Percentiles rank a stretch among this genome's conserved stretches.
Conservation (phyloP, 1,139 yeast genomes). For the Suhomyces bribrorum region DNA sequence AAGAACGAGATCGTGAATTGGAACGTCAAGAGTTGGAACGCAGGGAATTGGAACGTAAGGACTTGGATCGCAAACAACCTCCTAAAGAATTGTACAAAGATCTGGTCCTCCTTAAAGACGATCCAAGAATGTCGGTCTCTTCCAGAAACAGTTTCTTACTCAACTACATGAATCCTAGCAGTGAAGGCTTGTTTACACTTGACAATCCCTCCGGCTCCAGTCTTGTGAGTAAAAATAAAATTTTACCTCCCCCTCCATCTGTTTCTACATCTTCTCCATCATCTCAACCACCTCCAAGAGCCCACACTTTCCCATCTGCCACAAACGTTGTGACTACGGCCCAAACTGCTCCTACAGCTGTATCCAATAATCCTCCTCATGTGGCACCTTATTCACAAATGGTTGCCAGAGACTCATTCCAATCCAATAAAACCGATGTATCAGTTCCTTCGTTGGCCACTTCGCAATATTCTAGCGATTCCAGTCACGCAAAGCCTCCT, state of each 20-base stretch:
- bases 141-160: constrained; percentile 16
- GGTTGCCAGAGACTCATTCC: constrained; percentile 17
- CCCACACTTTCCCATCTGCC: constrained; percentile 1
- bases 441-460: constrained; percentile 16
- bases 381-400: constrained; percentile 12
- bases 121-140: constrained; percentile 7
- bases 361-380: constrained; percentile 9
- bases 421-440: constrained; percentile 19
- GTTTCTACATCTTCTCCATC: constrained; percentile 25
- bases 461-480: constrained; percentile 19
- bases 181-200: constrained; percentile 12
- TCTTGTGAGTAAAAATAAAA: constrained; percentile 28
- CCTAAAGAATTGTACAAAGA: constrained; percentile 1
- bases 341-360: constrained; percentile 1
- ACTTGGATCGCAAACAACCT: constrained; percentile 6
- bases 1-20: constrained; percentile 12
- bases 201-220: constrained; percentile 20
- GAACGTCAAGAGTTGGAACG: constrained; percentile 8
- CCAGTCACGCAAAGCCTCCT: constrained; percentile 6
- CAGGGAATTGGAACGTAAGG: constrained; percentile 7
- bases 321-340: neutral
- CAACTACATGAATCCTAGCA: constrained; percentile 15
- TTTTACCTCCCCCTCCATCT: constrained; percentile 34
- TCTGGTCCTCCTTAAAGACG: neutral
- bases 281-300: constrained; percentile 3